Conservation (phyloP, 441 rosid genomes). For the Erysimum cheiri region DNA sequence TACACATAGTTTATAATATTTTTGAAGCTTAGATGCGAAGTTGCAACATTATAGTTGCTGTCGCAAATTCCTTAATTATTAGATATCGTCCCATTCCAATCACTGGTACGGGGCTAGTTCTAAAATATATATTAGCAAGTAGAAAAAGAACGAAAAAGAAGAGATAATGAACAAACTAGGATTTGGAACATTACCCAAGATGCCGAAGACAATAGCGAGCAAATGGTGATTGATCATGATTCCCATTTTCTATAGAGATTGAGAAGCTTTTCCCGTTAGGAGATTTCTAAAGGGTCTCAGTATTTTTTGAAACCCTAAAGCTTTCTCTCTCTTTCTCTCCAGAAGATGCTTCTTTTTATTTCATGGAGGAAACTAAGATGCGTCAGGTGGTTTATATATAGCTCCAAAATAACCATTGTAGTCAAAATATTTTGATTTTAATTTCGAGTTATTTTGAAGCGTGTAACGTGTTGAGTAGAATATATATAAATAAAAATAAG, state of each 20-base stretch:
- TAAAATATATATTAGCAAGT: not conserved
- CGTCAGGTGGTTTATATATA: slow-evolving; percentile 46
- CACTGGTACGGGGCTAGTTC: not conserved
- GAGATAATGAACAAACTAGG: slow-evolving; percentile 11
- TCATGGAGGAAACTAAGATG: slow-evolving; percentile 41
- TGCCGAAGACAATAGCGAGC: slow-evolving; percentile 60
- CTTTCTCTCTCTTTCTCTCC: slow-evolving; percentile 28
- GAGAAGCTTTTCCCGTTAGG: slow-evolving; percentile 1
- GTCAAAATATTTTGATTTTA: slow-evolving; percentile 29
- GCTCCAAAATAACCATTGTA: slow-evolving; percentile 40
- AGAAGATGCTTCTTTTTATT: slow-evolving; percentile 18
- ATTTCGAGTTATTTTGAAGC: slow-evolving; percentile 26
- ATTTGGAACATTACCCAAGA: slow-evolving; percentile 60
- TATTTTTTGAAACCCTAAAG: slow-evolving; percentile 50
- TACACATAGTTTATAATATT: slow-evolving; percentile 13
- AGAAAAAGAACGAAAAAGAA: not conserved
- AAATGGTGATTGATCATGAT: slow-evolving; percentile 40
- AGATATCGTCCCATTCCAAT: not conserved
- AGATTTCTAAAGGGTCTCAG: slow-evolving; percentile 38
- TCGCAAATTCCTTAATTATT: slow-evolving; percentile 1
- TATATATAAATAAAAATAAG: slow-evolving; percentile 29
- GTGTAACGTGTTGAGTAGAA: slow-evolving; percentile 40
- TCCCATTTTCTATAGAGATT: slow-evolving; percentile 45
- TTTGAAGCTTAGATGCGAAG: slow-evolving; percentile 26
- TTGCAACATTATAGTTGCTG: slow-evolving; percentile 32